A percentile compares a stretch with the other conserved stretches of the same genome.
Conservation (phyloP, 352 stramenopile genomes). For the Phytopythium chamaehyphon region DNA sequence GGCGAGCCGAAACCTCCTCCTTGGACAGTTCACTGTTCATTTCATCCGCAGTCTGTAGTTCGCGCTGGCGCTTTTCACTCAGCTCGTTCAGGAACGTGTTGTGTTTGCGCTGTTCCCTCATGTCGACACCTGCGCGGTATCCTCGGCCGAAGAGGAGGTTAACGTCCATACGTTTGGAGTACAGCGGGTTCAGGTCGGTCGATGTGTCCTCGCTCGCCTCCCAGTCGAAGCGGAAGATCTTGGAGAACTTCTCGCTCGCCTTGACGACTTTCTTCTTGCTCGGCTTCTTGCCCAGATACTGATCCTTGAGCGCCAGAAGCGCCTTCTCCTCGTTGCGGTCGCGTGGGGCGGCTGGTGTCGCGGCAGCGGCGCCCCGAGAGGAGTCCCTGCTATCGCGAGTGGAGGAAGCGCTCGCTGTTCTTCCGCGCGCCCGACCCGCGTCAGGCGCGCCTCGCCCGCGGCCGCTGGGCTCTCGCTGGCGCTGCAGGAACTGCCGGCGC, state of each 20-base stretch:
- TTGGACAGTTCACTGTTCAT: constrained; percentile 51
- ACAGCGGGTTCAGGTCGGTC: constrained; percentile 89
- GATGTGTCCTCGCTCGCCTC: constrained; percentile 91
- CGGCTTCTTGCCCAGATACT: constrained; percentile 86
- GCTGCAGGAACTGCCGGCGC: constrained; percentile 60
- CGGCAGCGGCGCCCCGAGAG: constrained; percentile 10
- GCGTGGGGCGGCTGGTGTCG: constrained; percentile 11
- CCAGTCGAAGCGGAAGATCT: constrained; percentile 95
- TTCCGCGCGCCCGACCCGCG: constrained; percentile 1
- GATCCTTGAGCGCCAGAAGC: constrained; percentile 80
- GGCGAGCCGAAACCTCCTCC: constrained; percentile 51
- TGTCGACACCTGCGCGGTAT: constrained; percentile 92
- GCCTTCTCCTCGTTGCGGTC: constrained; percentile 65
- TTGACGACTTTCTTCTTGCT: constrained; percentile 91
- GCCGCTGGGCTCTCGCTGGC: constrained; percentile 31
- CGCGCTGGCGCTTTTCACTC: constrained; percentile 82
- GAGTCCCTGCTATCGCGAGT: background rate
- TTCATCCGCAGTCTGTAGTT: constrained; percentile 68
- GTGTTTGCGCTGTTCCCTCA: constrained; percentile 90
- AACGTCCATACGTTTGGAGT: constrained; percentile 84
- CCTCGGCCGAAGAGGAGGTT: constrained; percentile 90
- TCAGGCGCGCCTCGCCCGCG: constrained; percentile 13
- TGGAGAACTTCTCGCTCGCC: constrained; percentile 90
- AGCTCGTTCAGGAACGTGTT: constrained; percentile 88
- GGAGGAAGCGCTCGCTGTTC: background rate